Evolutionary conservation across 225 moss, liverwort and hornwort species (phyloP).

Genomic region (Bryoerythrophyllum caledonicum): DNA sequence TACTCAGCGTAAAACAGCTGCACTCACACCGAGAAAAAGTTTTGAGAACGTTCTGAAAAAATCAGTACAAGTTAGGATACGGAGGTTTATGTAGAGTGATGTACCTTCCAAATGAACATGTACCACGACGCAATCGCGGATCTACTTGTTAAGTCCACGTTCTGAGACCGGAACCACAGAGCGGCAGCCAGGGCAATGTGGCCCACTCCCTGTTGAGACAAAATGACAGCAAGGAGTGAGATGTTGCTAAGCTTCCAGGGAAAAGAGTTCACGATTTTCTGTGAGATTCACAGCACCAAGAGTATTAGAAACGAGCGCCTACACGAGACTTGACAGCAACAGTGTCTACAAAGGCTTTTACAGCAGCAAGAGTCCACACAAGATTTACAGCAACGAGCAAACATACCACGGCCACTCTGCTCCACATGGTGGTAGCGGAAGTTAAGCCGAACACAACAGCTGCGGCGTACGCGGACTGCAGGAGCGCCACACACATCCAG

Average conservation of each 20-base stretch:
- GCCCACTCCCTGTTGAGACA: conserved; percentile 49
- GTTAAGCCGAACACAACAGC: conserved; percentile 64
- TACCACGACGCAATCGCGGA: conserved; percentile 78
- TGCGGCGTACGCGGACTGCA: conserved; percentile 69
- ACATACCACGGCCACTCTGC: conserved; percentile 62
- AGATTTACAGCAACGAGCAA: neutral
- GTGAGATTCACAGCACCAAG: no score
- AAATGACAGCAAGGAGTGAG: neutral
- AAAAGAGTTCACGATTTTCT: neutral
- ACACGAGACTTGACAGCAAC: no score
- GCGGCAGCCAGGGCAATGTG: conserved; percentile 56
- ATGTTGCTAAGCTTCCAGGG: neutral
- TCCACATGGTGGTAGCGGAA: conserved; percentile 43
- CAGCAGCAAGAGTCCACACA: neutral
- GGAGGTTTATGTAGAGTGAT: neutral
- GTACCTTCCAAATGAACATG: conserved; percentile 92
- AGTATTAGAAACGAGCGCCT: no score
- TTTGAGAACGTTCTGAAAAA: neutral
- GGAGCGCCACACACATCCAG: conserved; percentile 81
- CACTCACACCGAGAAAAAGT: conserved; percentile 2
- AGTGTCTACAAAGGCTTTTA: no score
- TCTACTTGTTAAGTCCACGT: conserved; percentile 70
- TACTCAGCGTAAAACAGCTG: conserved; percentile 93
- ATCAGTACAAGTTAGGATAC: neutral
- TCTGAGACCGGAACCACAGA: conserved; percentile 72